Percentiles rank a stretch among this genome's conserved stretches.
These are phyloP conservation scores for Curvularia eragrostidis DNA, from an alignment of 2,329 filamentous ascomycete genomes.

Conservation along the genomic window DNA sequence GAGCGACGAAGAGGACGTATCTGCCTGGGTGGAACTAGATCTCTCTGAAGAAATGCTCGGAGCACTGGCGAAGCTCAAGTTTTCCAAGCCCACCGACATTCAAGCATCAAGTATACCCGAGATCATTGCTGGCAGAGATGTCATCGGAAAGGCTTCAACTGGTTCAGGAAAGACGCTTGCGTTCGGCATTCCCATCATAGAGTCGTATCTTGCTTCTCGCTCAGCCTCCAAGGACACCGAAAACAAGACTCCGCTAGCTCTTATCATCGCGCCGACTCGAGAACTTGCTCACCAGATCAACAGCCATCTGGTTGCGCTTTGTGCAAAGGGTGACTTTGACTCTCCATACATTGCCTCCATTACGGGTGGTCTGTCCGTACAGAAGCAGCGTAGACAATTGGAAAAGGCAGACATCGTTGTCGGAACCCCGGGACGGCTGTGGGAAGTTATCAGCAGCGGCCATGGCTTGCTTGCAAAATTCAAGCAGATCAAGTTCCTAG, in stretches of 20 bases:
- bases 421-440: conserved; percentile 87
- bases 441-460: conserved; percentile 88
- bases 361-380: conserved; percentile 90
- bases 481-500: conserved; percentile 77
- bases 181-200: conserved; percentile 91
- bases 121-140: conserved; percentile 82
- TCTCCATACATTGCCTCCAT: conserved; percentile 75
- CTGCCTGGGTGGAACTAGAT: conserved; percentile 77
- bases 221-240: conserved; percentile 36
- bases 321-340: conserved; percentile 68
- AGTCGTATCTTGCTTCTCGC: conserved; percentile 70
- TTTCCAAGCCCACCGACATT: conserved; percentile 80
- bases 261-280: conserved; percentile 89
- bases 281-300: conserved; percentile 92
- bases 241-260: conserved; percentile 59
- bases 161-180: conserved; percentile 97
- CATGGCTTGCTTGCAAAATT: conserved; percentile 73
- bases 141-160: conserved; percentile 94
- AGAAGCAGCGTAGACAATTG: conserved; percentile 89
- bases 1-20: conserved; percentile 71
- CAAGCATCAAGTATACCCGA: conserved; percentile 81
- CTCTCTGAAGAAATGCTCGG: conserved; percentile 75
- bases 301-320: conserved; percentile 80
- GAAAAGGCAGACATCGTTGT: conserved; percentile 89
- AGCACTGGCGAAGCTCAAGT: conserved; percentile 79